Base-by-base conservation (phyloP, 1,139 yeast species). In the Wickerhamiella infanticola region DNA sequence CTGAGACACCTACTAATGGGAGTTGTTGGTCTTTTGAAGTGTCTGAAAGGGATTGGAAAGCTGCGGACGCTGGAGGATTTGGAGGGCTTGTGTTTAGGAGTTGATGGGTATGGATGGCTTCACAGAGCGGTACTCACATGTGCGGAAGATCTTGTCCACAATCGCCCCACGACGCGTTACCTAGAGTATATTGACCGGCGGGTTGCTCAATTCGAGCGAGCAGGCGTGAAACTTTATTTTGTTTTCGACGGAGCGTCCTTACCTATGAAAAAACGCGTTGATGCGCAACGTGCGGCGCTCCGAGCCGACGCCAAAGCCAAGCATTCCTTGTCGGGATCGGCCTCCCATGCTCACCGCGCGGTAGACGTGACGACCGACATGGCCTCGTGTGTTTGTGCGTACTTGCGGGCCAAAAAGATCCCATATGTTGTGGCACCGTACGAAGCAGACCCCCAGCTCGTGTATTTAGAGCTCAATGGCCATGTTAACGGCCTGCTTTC, bases 391-490 rank as follows among this genome's bases (percentile, higher is more conserved):
- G 70, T 90, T 18, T 85, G 88, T 63, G 80, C 80, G 35, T 80
- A 53, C 41, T 69, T 93, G 51, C 79, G 77, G 54, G 57, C 61
- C n/a, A 67, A 72, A 43, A 63, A 65, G 1, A 76, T 93, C 42
- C 72, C 71, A 51, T 90, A 76, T 56, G 75, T 90, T 18, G 98
- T 93, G 7, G 98, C 99, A 0, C 99, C 99, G 0, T 93, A 86
- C 60, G 99, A 93, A 64, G 98, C 98, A 0, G 99, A 93, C 61
- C 83, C 98, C 0, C 98, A 93, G 61, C 75, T 93, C 81, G 97
- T 90, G 5, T 85, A 80, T 56, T 68, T 93, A 43, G 98, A 90
- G 59, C 75, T 76, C 49, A 55, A 66, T 0, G 93, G 93, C 0
- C 48, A 75, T 1, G 93, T 86, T 7, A 81, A 85, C 52, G 98